Base-by-base conservation (phyloP, 345 rosid species). In the Pistacia integerrima region DNA sequence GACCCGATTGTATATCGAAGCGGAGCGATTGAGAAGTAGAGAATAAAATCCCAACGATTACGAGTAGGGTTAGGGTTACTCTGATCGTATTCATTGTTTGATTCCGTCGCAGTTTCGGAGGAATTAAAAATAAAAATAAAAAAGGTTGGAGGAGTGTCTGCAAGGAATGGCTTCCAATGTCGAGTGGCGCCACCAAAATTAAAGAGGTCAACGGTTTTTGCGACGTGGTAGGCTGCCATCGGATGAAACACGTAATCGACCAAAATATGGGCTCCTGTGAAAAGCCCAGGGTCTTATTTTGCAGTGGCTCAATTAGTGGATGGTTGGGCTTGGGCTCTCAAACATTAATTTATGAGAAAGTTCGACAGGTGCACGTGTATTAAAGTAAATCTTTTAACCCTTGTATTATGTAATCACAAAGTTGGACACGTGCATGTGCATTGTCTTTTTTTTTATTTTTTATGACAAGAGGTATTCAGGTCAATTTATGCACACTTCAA, bases 1-100 rank as follows among this genome's bases (percentile, higher is more conserved):
- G 94, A 5, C 91, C 93, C 51, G 99, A 92, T 65, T 79, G 85
- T 62, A 96, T 17, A 58, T 96, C 97, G 87, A 96, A 93, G 25
- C 93, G 92, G 3, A 96, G 78, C 0, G 97, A 89, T 36, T 83
- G 75, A 14, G 92, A 80, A 5, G 76, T 30, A 10, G 75, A 78
- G 4, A 76, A 72, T 30, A 84, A 14, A 8, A 85, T 6, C 77
- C 75, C 86, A 0, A 88, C 0, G 17, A 62, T 18, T 7, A 85
- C 8, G 1, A 78, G 44, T 0, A 73, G 4, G 35, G 58, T 65
- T 8, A 69, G 63, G 9, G 67, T 33, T 38, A 46, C 67, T 62
- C 52, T 16, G 73, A 78, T 48, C 72, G 74, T 77, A 81, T 76
- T 62, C 89, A 83, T 82, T 38, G 35, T 12, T 33, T 16, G 66